A percentile compares a stretch with the other conserved stretches of the same genome.
phyloP scores from a whole-genome alignment of 2,329 filamentous ascomycete genomes.

The Elsinoe perseae region DNA sequence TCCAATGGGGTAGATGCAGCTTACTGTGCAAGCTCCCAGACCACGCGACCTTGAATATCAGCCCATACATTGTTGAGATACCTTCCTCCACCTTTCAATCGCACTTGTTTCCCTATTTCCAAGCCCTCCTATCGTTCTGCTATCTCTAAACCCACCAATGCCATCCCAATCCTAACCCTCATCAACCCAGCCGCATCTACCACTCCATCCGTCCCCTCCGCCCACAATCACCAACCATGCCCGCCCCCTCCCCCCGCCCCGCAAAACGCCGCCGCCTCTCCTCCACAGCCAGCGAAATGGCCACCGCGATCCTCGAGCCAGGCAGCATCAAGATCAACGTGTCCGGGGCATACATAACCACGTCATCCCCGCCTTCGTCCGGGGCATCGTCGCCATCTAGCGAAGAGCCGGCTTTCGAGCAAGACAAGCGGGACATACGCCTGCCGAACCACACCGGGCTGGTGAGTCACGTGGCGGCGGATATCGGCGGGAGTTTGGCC shows the following conservation, averaged over 20 bases:
- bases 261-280: constrained; percentile 29
- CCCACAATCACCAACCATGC: background rate
- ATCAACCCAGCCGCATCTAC: background rate
- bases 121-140: background rate
- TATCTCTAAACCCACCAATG: background rate
- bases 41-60: constrained; percentile 3
- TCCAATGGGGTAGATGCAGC: constrained; percentile 9
- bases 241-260: constrained; percentile 15
- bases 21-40: background rate
- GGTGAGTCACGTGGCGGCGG: constrained; percentile 93
- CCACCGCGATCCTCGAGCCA: constrained; percentile 50
- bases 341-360: constrained; percentile 90
- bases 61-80: background rate
- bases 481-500: constrained; percentile 93
- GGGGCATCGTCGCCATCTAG: constrained; percentile 25
- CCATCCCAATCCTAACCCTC: background rate
- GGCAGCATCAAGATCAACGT: constrained; percentile 88
- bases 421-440: constrained; percentile 88
- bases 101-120: background rate
- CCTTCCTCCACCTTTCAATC: background rate
- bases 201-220: background rate
- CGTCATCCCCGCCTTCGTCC: constrained; percentile 52
- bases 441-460: constrained; percentile 90
- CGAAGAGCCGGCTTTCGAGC: constrained; percentile 49
- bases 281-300: constrained; percentile 36